Evolutionary conservation across 129 eudicot genomes (phyloP), one percentile per base, ranked within the genome.

Genomic region (Helichrysum umbraculigerum): DNA sequence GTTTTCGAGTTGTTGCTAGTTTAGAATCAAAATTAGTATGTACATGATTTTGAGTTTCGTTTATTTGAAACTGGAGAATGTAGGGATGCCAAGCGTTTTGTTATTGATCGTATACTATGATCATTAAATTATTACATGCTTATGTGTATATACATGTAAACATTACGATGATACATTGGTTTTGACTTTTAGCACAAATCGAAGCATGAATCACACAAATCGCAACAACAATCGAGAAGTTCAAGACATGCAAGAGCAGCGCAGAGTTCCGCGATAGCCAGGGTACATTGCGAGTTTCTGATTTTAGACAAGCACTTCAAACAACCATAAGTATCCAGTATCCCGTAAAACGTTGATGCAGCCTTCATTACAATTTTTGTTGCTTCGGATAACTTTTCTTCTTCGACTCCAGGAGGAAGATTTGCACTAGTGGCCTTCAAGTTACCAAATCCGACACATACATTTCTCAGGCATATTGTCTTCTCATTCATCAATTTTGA

Each of bases 401-500:
- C 90, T 71, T 77, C 80, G 0, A 66, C 64, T 70, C 90, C 87
- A 39, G 91, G 89, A 37, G 91, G 88, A 63, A 76, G 81, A 73
- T 87, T 91, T 68, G 83, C 86, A n/a, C 68, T 70, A 0, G 97
- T 94, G 63, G 93, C 91, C 81, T 71, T 82, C 70, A 94, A 77
- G 84, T 84, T 81, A 22, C 97, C 99, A 67, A 94, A 94, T 41
- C 97, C 97, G 41, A 81, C 44, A 19, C 96, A 90, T 21, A 85
- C 72, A 25, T 69, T 82, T 29, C 74, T 78, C 41, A 91, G 66
- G 77, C 44, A 74, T 19, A 56, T 72, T 25, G 75, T 73, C 73
- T 83, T 86, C 42, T 77, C 71, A 16, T 19, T 85, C 68, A 52
- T 82, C 61, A 28, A 6, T 12, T 79, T 78, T 41, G 78, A 71